Percentiles rank a stretch among this genome's conserved stretches.
Conservation (phyloP, 2,329 filamentous ascomycete genomes). For the Phyllosticta capitalensis region DNA sequence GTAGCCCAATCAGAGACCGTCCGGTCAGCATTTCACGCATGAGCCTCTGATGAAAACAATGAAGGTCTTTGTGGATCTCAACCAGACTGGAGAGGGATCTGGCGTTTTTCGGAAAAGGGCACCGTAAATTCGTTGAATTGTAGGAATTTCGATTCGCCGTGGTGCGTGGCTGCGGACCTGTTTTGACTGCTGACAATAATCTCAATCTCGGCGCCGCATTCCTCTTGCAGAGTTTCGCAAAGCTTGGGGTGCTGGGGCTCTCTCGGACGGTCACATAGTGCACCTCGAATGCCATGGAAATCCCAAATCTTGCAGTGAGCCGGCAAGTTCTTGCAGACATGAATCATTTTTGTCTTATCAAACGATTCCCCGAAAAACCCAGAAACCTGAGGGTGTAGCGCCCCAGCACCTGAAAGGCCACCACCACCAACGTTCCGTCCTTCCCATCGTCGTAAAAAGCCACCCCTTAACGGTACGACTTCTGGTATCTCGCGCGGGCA, state of each 20-base stretch:
- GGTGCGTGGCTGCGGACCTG: neutral
- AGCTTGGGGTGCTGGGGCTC: neutral
- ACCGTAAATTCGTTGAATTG: neutral
- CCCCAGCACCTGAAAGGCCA: constrained; percentile 9
- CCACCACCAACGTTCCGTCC: constrained; percentile 3
- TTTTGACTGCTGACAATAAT: neutral
- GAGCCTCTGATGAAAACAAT: too few species aligned
- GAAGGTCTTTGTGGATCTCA: too few species aligned
- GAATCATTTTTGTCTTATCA: constrained; percentile 29
- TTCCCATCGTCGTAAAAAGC: constrained; percentile 9
- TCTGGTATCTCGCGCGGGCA: constrained; percentile 95
- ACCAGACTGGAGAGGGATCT: too few species aligned
- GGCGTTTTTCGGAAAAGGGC: neutral
- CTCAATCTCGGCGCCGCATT: neutral
- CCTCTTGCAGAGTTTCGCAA: neutral
- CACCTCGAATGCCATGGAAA: neutral
- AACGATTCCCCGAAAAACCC: constrained; percentile 17
- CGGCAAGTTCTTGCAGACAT: neutral
- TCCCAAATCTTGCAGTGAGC: neutral
- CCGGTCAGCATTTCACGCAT: too few species aligned
- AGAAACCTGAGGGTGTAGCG: constrained; percentile 12
- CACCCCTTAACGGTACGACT: constrained; percentile 85
- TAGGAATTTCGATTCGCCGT: neutral
- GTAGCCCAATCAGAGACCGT: too few species aligned
- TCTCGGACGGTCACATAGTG: neutral